Base-by-base conservation (phyloP, 2,329 filamentous ascomycete species). In the Colletotrichum gigasporum region DNA sequence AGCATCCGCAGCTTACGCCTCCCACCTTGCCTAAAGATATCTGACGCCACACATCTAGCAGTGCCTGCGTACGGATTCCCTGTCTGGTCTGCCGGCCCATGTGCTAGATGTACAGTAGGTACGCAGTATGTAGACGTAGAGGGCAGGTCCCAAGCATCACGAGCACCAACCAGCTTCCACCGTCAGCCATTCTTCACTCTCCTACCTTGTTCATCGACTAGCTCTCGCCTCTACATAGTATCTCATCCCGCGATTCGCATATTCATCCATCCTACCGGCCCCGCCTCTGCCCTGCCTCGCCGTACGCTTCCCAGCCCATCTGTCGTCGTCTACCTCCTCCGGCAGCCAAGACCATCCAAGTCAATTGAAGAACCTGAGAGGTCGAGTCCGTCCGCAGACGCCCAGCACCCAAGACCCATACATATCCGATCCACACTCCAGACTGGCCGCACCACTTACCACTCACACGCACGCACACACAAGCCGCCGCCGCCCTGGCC, bases 341-440 rank as follows among this genome's bases (percentile, higher is more conserved):
- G 44, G 28, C 44, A 50, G 47, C 56, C 39, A 60, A 60, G 56
- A 32, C 37, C 39, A 14, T 28, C 30, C 48, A 54, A 26, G 28
- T 35, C 48, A n/a, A 20, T 56, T 47, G 28, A 56, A 35, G 18
- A 47, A 26, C 14, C 34, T 35, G 20, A 11, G 44, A 62, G 58
- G n/a, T 45, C 60, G 28, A 59, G 54, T 62, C 62, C 48, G 35
- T 62, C 55, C 48, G 30, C 44, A 57, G 11, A 55, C 42, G 24
- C 24, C 45, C 34, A 22, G 41, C 14, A 47, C 41, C 39, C 42
- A 50, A 34, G 45, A 45, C 30, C 60, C 53, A 62, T 48, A 42
- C 48, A 26, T 61, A 61, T 50, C 48, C 28, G 41, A 44, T 54
- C 56, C 56, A 55, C 57, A 54, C 54, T 39, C 60, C 28, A 42